Evolutionary conservation across 2,329 filamentous ascomycete species (phyloP).

Genomic region (Leptographium lundbergii): DNA sequence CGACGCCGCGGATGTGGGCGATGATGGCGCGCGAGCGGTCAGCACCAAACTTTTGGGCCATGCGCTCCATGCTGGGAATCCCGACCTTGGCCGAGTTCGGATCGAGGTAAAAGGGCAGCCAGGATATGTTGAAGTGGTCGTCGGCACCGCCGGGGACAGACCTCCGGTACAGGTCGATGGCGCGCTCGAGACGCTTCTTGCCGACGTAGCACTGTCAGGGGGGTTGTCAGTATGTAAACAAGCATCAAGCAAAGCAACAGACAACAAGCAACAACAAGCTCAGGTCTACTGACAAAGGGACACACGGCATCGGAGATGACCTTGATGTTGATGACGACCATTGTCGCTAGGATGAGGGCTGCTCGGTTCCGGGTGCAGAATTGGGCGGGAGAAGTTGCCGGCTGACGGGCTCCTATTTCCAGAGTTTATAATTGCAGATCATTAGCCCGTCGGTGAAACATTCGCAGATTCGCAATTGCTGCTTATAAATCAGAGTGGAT

Average conservation of each 20-base stretch:
- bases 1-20: slow-evolving; percentile 36
- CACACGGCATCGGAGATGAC: slow-evolving; percentile 75
- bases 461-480: neutral
- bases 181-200: slow-evolving; percentile 59
- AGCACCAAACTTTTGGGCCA: slow-evolving; percentile 52
- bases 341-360: slow-evolving; percentile 19
- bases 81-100: slow-evolving; percentile 41
- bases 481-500: slow-evolving; percentile 4
- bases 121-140: slow-evolving; percentile 62
- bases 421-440: neutral
- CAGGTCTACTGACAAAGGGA: slow-evolving; percentile 33
- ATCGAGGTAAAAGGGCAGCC: slow-evolving; percentile 73
- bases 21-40: slow-evolving; percentile 28
- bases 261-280: neutral
- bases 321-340: slow-evolving; percentile 66
- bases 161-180: slow-evolving; percentile 54
- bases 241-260: no score
- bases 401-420: no score
- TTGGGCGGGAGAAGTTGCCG: no score
- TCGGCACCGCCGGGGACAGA: slow-evolving; percentile 41
- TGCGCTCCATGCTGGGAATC: slow-evolving; percentile 35
- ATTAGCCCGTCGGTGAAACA: neutral
- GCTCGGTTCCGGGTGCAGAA: no score
- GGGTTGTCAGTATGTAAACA: slow-evolving; percentile 17
- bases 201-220: slow-evolving; percentile 57